Conservation (phyloP, 768 basidiomycete species). For the Pholiota microspora region DNA sequence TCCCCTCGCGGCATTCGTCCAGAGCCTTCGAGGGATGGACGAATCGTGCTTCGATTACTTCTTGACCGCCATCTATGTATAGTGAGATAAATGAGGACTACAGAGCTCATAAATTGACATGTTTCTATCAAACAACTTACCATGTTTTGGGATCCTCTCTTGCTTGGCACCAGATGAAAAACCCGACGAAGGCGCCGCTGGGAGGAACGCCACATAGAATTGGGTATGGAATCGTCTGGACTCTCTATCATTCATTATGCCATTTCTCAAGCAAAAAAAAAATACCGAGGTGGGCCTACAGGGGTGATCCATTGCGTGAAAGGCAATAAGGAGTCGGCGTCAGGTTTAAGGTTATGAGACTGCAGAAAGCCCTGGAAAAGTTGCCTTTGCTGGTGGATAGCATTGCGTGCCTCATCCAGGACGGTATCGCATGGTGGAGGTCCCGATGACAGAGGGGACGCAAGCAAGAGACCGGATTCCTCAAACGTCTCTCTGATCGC, state of each 20-base stretch:
- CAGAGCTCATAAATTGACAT: not conserved
- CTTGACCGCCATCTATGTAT: conserved; percentile 61
- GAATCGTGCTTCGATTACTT: conserved; percentile 70
- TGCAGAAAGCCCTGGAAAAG: conserved; percentile 54
- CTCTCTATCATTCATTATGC: not conserved
- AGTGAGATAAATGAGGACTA: no score
- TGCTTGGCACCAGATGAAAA: conserved; percentile 54
- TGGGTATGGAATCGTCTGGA: conserved; percentile 68
- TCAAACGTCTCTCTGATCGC: conserved; percentile 79
- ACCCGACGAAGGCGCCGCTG: conserved; percentile 37
- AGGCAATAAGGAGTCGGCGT: conserved; percentile 50
- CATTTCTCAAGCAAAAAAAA: not conserved
- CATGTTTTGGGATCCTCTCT: conserved; percentile 60
- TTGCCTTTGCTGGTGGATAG: conserved; percentile 51
- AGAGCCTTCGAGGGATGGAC: conserved; percentile 54
- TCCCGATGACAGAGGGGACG: conserved; percentile 31
- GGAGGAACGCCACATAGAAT: conserved; percentile 67
- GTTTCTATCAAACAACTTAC: conserved; percentile 21
- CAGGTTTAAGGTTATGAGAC: conserved; percentile 40
- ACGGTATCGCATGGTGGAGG: conserved; percentile 30
- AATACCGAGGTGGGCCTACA: conserved; percentile 47
- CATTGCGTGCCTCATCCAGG: conserved; percentile 53
- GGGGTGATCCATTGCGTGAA: conserved; percentile 80
- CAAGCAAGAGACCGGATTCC: conserved; percentile 67
- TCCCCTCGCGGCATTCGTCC: conserved; percentile 44